Conservation (phyloP, 352 stramenopile genomes). For the Pythium periplocum region DNA sequence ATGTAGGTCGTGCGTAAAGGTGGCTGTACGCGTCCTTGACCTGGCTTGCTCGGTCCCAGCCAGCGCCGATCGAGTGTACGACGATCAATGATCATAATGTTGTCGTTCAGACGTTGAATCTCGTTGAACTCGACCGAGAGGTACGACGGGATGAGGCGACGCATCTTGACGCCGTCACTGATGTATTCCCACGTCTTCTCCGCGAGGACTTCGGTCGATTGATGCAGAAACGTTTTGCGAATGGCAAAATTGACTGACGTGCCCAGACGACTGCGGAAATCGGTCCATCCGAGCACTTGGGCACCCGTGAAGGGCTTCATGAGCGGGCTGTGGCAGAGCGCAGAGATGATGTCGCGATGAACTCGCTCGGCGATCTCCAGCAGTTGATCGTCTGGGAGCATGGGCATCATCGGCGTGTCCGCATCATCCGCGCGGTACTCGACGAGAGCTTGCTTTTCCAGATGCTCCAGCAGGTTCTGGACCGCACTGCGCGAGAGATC, state of each 20-base stretch:
- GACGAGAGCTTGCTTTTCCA: conserved; percentile 11
- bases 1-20: conserved; percentile 50
- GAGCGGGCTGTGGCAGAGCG: conserved; percentile 25
- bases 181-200: conserved; percentile 34
- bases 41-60: conserved; percentile 6
- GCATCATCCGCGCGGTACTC: conserved; percentile 16
- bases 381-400: conserved; percentile 20
- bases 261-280: conserved; percentile 30
- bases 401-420: conserved; percentile 21
- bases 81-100: conserved; percentile 44
- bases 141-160: conserved; percentile 26
- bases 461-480: conserved; percentile 51
- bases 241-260: conserved; percentile 46
- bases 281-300: conserved; percentile 44
- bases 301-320: conserved; percentile 24
- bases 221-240: conserved; percentile 31
- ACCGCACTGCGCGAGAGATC: conserved; percentile 45
- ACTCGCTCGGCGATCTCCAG: conserved; percentile 20
- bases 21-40: conserved; percentile 4
- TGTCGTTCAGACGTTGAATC: conserved; percentile 37
- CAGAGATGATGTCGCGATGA: conserved; percentile 26
- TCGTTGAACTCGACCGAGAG: conserved; percentile 34
- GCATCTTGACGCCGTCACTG: conserved; percentile 25
- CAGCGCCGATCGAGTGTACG: conserved; percentile 29
- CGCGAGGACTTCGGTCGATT: conserved; percentile 20